Base-by-base conservation (phyloP, 306 rosid genomes). In the Vigna reflexopilosa region DNA sequence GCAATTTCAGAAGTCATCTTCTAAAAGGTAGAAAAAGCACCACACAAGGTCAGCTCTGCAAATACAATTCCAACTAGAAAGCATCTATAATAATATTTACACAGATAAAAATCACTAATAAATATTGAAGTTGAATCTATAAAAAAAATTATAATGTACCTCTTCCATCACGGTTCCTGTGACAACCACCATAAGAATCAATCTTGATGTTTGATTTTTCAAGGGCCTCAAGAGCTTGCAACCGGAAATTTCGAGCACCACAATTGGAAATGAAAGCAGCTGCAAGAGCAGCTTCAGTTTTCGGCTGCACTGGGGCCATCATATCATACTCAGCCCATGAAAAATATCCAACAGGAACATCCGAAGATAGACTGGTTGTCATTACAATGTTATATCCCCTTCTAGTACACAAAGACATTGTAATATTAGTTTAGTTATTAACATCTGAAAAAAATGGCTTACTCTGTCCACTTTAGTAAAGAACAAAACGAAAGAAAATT, bases 251-350 rank as follows among this genome's bases (percentile, higher is more conserved):
- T 77, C 86, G 93, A 77, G 98, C 94, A 83, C 90, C 99, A 50
- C 99, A 96, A 80, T 93, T 96, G 78, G 98, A 96, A 89, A 93
- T 96, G 87, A 96, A 96, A 34, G 98, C 98, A 80, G 94, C 99
- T 77, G 98, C 99, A 76, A 91, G 89, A 83, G 99, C 89, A 32
- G 64, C 84, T 81, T 93, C 99, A 66, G 82, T 96, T 89, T 96
- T 96, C 61, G 94, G 93, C 85, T 62, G 82, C 44, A 93, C 36
- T 7, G 96, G 98, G 40, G 94, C 96, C 99, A 96, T 96, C 77
- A 96, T 87, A 76, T 96, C 92, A 81, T 96, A 96, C 90, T 96
- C 99, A 34, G 99, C 94, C 99, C 99, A 96, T 40, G 99, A 96
- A 80, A 96, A 96, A 83, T 96, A 96, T 83, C 99, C 99, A 47